These are phyloP conservation scores for Termitomyces sp. DNA, from an alignment of 768 basidiomycete genomes.

Conservation along the genomic window DNA sequence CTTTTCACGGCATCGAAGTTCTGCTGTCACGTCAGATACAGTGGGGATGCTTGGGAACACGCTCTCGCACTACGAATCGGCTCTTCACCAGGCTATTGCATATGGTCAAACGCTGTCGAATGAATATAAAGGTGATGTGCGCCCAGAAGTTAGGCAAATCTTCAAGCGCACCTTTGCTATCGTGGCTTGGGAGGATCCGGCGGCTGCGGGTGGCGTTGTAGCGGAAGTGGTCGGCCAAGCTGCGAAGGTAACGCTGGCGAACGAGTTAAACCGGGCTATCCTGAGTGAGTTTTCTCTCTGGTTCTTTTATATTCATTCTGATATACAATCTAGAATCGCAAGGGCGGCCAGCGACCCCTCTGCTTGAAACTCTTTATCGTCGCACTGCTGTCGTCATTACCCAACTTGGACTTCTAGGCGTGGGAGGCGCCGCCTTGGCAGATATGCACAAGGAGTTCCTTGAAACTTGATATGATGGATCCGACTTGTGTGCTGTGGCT, in stretches of 20 bases:
- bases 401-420: conserved; percentile 68
- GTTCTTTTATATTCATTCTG: background rate
- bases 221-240: conserved; percentile 65
- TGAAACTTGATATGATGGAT: conserved; percentile 27
- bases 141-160: conserved; percentile 58
- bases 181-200: conserved; percentile 74
- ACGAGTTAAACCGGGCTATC: conserved; percentile 78
- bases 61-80: conserved; percentile 41
- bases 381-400: conserved; percentile 63
- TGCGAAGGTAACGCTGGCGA: conserved; percentile 59
- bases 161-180: conserved; percentile 75
- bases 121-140: conserved; percentile 58
- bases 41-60: conserved; percentile 16
- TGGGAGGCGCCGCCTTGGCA: conserved; percentile 75
- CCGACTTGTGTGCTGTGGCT: background rate
- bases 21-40: conserved; percentile 3
- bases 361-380: conserved; percentile 73
- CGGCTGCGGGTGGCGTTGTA: conserved; percentile 57
- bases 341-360: conserved; percentile 63
- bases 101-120: conserved; percentile 70
- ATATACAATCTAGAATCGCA: conserved; percentile 56
- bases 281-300: conserved; percentile 47
- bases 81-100: conserved; percentile 59
- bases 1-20: conserved; percentile 3
- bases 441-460: conserved; percentile 74